phyloP scores from a whole-genome alignment of 345 rosid genomes.

The Dovyalis caffra region DNA sequence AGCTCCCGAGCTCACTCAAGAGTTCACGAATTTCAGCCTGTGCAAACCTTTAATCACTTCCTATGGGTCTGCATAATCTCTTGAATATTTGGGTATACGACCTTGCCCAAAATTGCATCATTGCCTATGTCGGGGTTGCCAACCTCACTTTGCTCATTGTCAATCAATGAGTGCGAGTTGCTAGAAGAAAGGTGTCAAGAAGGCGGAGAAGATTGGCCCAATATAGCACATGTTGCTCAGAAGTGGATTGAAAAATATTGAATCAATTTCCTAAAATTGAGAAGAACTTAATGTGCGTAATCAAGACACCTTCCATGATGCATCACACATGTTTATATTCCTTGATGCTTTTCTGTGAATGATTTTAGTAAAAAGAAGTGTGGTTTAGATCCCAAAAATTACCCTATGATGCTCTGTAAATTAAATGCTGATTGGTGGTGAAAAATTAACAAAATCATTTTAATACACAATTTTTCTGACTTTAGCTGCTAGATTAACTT shows the following conservation, averaged over 20 bases:
- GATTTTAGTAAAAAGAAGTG: too few relatives aligned
- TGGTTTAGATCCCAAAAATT: too few relatives aligned
- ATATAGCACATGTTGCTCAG: slow-evolving; percentile 19
- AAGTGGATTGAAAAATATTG: background rate
- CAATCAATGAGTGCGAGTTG: slow-evolving; percentile 4
- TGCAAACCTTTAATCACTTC: slow-evolving; percentile 22
- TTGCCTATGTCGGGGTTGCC: slow-evolving; percentile 20
- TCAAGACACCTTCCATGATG: too few relatives aligned
- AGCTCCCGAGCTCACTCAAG: slow-evolving; percentile 18
- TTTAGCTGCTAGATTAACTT: too few relatives aligned
- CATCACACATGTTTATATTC: too few relatives aligned
- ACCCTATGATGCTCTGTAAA: too few relatives aligned
- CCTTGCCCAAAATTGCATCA: slow-evolving; percentile 21
- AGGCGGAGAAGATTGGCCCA: slow-evolving; percentile 21
- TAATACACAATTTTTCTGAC: too few relatives aligned
- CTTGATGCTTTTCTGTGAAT: too few relatives aligned
- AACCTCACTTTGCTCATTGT: background rate
- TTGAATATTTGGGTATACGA: slow-evolving; percentile 2
- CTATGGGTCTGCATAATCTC: slow-evolving; percentile 11
- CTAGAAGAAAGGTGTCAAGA: slow-evolving; percentile 19
- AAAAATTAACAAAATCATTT: too few relatives aligned
- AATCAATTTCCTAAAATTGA: background rate
- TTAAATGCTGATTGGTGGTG: too few relatives aligned
- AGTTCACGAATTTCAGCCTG: slow-evolving; percentile 13
- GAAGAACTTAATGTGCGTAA: too few relatives aligned